Conservation (phyloP, 202 grass and related monocot species). For the Setaria italica region DNA sequence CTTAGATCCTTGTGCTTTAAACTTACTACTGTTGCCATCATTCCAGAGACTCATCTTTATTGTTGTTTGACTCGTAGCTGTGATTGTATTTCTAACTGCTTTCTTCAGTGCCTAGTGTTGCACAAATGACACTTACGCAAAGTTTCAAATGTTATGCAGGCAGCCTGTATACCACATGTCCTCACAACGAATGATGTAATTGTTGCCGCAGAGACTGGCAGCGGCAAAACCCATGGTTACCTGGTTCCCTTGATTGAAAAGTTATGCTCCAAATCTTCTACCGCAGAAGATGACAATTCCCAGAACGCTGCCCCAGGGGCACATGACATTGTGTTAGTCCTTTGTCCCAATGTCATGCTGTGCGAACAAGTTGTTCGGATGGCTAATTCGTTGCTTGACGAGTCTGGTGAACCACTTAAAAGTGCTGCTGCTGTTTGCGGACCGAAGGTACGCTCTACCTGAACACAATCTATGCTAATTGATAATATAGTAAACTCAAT, state of each 20-base stretch:
- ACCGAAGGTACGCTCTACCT: slow-evolving; percentile 64
- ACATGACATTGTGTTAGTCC: slow-evolving; percentile 54
- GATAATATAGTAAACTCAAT: slow-evolving; percentile 27
- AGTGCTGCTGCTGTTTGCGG: slow-evolving; percentile 86
- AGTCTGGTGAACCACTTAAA: slow-evolving; percentile 72
- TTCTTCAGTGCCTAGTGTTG: slow-evolving; percentile 13
- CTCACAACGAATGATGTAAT: slow-evolving; percentile 75
- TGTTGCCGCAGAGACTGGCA: slow-evolving; percentile 91
- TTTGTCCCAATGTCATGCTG: slow-evolving; percentile 96
- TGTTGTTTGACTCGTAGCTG: background rate
- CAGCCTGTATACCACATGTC: slow-evolving; percentile 83
- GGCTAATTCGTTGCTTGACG: slow-evolving; percentile 77
- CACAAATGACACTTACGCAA: slow-evolving; percentile 1
- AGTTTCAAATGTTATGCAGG: slow-evolving; percentile 57
- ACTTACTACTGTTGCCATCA: background rate
- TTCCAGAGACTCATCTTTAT: background rate
- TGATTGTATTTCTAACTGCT: slow-evolving; percentile 1
- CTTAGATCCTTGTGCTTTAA: background rate
- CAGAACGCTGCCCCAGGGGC: slow-evolving; percentile 25
- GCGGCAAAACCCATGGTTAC: slow-evolving; percentile 97
- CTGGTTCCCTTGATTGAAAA: slow-evolving; percentile 89
- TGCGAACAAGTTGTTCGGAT: slow-evolving; percentile 92
- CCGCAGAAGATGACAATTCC: slow-evolving; percentile 34
- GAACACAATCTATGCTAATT: slow-evolving; percentile 16
- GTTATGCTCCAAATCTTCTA: slow-evolving; percentile 56